These are phyloP conservation scores for Saccharomyces hybrid DNA, from an alignment of 1,139 yeast genomes.

Conservation along the genomic window DNA sequence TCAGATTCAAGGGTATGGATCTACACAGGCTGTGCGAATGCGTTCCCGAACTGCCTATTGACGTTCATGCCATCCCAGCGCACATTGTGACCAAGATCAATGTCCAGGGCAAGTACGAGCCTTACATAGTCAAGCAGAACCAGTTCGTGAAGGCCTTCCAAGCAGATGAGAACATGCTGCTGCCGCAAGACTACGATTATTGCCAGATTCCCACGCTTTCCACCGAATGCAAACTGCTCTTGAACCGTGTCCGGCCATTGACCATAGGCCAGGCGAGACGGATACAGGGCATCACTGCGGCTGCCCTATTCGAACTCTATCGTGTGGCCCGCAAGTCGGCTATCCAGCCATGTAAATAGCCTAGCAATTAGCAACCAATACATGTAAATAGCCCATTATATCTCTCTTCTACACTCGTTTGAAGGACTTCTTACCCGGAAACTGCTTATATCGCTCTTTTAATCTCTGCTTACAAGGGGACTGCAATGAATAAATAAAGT, in stretches of 20 bases:
- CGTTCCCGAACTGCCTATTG: constrained; percentile 32
- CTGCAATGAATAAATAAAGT: background rate
- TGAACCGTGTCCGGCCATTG: constrained; percentile 72
- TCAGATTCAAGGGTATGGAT: constrained; percentile 39
- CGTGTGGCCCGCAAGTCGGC: constrained; percentile 27
- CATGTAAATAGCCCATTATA: background rate
- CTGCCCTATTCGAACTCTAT: constrained; percentile 64
- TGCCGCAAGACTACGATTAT: constrained; percentile 65
- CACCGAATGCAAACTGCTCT: constrained; percentile 61
- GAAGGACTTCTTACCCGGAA: background rate
- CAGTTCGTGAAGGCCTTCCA: constrained; percentile 67
- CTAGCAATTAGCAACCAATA: background rate
- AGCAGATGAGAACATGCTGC: constrained; percentile 65
- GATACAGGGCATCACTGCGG: constrained; percentile 90
- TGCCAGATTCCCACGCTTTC: constrained; percentile 47
- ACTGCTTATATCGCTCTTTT: background rate
- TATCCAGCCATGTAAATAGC: background rate
- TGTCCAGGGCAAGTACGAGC: constrained; percentile 76
- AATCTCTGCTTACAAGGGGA: background rate
- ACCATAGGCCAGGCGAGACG: constrained; percentile 93
- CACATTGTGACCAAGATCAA: constrained; percentile 57
- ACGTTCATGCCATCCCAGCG: constrained; percentile 35
- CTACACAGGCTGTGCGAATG: constrained; percentile 29
- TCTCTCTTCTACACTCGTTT: background rate
- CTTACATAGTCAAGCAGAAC: constrained; percentile 67